A percentile compares a stretch with the other conserved stretches of the same genome.
Evolutionary conservation across 2,329 filamentous ascomycete species (phyloP).

Genomic region (Hortaea werneckii): DNA sequence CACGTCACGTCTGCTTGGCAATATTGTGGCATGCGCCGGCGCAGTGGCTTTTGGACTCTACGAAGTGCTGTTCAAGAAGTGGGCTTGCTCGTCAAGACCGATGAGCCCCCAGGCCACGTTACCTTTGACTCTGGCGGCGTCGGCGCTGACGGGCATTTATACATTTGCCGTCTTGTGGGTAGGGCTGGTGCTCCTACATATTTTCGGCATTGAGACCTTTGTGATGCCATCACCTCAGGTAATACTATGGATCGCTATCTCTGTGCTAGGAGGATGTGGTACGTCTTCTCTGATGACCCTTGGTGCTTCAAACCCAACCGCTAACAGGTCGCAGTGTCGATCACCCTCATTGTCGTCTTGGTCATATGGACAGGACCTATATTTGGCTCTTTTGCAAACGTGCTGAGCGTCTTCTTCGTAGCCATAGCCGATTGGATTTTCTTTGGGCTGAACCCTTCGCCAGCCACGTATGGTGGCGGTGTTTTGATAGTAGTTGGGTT

Average conservation of each 20-base stretch:
- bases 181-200: constrained; percentile 18
- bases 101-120: constrained; percentile 17
- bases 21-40: constrained; percentile 21
- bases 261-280: constrained; percentile 19
- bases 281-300: constrained; percentile 1
- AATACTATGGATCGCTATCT: constrained; percentile 19
- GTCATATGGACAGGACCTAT: constrained; percentile 27
- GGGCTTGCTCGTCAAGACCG: constrained; percentile 20
- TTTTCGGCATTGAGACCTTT: constrained; percentile 21
- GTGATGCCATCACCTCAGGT: constrained; percentile 16
- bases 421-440: constrained; percentile 25
- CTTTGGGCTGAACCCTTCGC: constrained; percentile 19
- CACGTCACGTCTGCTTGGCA: constrained; percentile 19
- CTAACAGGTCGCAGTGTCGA: constrained; percentile 13
- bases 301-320: neutral
- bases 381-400: constrained; percentile 25
- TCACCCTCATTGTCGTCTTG: constrained; percentile 21
- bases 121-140: constrained; percentile 22
- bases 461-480: constrained; percentile 23
- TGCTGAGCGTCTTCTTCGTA: constrained; percentile 24
- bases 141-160: constrained; percentile 23
- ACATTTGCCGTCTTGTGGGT: constrained; percentile 22
- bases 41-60: constrained; percentile 26
- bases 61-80: constrained; percentile 27
- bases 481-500: constrained; percentile 22